Conservation (phyloP, 192 early-diverging fungal species). For the Coemansia asiatica region DNA sequence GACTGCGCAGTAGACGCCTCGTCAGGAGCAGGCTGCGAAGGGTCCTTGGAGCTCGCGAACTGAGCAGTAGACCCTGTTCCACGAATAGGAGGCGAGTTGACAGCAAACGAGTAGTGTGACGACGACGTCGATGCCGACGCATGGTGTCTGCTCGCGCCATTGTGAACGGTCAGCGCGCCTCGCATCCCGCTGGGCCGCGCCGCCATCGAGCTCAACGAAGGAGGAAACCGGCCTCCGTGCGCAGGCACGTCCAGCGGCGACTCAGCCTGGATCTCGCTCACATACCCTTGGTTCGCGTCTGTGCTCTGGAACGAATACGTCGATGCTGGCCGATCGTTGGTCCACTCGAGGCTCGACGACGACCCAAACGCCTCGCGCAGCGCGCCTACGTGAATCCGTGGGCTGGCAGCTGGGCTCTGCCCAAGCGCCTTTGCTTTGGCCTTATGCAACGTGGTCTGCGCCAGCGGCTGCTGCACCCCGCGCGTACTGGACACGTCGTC, state of each 20-base stretch:
- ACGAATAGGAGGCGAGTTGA: slow-evolving; percentile 33
- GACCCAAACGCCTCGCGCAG: slow-evolving; percentile 48
- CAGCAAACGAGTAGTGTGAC: slow-evolving; percentile 36
- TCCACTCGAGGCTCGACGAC: slow-evolving; percentile 44
- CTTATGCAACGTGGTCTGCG: slow-evolving; percentile 13
- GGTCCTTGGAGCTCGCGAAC: slow-evolving; percentile 15
- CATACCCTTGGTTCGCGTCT: slow-evolving; percentile 10
- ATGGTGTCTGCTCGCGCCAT: slow-evolving; percentile 30
- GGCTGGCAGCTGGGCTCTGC: slow-evolving; percentile 23
- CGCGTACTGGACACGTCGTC: slow-evolving; percentile 14
- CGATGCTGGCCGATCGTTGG: slow-evolving; percentile 40
- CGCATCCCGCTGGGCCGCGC: slow-evolving; percentile 28
- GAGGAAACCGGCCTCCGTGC: slow-evolving; percentile 33
- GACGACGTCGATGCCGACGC: slow-evolving; percentile 46
- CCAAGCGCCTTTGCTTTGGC: slow-evolving; percentile 18
- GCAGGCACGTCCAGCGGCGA: slow-evolving; percentile 42
- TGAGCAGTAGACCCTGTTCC: slow-evolving; percentile 12
- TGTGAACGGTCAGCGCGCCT: slow-evolving; percentile 24
- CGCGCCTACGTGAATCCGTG: slow-evolving; percentile 26
- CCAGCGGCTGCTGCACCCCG: slow-evolving; percentile 11
- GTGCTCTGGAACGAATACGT: slow-evolving; percentile 41
- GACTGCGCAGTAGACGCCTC: slow-evolving; percentile 18
- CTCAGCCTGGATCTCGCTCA: slow-evolving; percentile 33
- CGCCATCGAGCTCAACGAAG: slow-evolving; percentile 43
- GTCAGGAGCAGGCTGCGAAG: slow-evolving; percentile 8